A percentile compares a stretch with the other conserved stretches of the same genome.
Evolutionary conservation across 106 monocot genomes (phyloP).

Genomic region (Triglochin maritima): DNA sequence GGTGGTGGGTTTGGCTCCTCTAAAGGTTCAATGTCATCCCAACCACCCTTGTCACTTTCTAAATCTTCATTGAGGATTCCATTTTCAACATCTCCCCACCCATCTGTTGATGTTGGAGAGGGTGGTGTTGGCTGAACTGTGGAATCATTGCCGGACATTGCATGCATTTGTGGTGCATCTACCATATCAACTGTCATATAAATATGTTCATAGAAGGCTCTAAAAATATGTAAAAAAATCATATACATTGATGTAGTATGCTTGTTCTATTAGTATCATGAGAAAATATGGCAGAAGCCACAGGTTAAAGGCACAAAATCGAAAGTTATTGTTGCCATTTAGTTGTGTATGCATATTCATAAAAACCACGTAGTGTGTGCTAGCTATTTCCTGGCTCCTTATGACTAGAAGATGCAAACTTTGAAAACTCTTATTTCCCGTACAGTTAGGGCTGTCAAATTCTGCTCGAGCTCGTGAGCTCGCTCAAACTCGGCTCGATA

Average conservation of each 20-base stretch:
- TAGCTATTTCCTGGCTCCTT: too few species aligned
- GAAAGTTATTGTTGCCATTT: not conserved
- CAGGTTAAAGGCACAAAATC: too few species aligned
- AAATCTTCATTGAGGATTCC: conserved; percentile 38
- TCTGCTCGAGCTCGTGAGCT: too few species aligned
- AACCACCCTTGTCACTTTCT: conserved; percentile 74
- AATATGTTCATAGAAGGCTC: not conserved
- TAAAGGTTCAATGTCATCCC: conserved; percentile 85
- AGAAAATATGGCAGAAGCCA: too few species aligned
- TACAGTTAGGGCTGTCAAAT: too few species aligned
- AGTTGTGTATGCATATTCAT: not conserved
- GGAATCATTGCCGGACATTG: conserved; percentile 22
- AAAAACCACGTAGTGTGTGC: too few species aligned
- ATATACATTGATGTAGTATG: not conserved
- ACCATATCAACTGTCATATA: conserved; percentile 7
- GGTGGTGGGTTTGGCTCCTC: conserved; percentile 56
- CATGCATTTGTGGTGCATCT: conserved; percentile 9
- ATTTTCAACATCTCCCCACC: conserved; percentile 82
- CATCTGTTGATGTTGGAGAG: conserved; percentile 72
- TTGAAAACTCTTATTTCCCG: too few species aligned
- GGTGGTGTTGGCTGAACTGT: conserved; percentile 51
- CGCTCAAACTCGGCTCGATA: too few species aligned
- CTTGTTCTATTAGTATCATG: not conserved
- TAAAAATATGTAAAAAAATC: not conserved
- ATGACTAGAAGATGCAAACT: too few species aligned